A percentile compares a stretch with the other conserved stretches of the same genome.
Evolutionary conservation across 2,329 filamentous ascomycete species (phyloP).

Genomic region (Trichoderma koningiopsis): DNA sequence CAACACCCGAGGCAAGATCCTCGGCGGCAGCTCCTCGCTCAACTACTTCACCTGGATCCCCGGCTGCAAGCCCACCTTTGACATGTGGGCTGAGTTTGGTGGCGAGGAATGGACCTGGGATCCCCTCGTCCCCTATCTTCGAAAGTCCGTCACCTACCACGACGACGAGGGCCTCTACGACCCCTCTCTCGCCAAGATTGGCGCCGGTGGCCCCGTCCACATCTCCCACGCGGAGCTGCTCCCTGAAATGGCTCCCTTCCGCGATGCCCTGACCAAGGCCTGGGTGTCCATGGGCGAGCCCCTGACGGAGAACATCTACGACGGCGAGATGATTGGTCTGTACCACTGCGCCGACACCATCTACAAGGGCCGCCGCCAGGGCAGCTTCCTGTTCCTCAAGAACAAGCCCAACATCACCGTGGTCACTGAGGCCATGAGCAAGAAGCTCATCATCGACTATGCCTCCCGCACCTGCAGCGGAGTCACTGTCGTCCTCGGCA

Average conservation of each 20-base stretch:
- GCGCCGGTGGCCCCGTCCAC: conserved; percentile 53
- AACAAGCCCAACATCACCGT: conserved; percentile 59
- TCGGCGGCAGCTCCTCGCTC: conserved; percentile 59
- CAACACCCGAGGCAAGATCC: conserved; percentile 61
- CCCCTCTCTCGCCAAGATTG: conserved; percentile 52
- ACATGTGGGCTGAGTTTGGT: conserved; percentile 72
- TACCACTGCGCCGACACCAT: conserved; percentile 57
- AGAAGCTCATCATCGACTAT: conserved; percentile 54
- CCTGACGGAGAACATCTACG: conserved; percentile 57
- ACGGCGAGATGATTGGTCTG: conserved; percentile 57
- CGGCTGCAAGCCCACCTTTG: conserved; percentile 59
- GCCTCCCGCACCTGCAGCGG: conserved; percentile 45
- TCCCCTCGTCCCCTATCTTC: conserved; percentile 51
- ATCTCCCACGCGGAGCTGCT: conserved; percentile 58
- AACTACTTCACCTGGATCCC: conserved; percentile 69
- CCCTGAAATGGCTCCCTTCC: conserved; percentile 54
- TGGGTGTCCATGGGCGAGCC: conserved; percentile 56
- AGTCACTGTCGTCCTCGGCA: conserved; percentile 46
- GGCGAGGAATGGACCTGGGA: conserved; percentile 68
- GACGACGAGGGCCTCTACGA: conserved; percentile 53
- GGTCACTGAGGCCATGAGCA: conserved; percentile 50
- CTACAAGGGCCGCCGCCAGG: conserved; percentile 58
- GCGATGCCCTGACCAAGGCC: conserved; percentile 51
- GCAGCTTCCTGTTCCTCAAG: conserved; percentile 53
- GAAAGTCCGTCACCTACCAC: conserved; percentile 60